A percentile compares a stretch with the other conserved stretches of the same genome.
Evolutionary conservation across 768 basidiomycete genomes (phyloP).

Genomic region (Mycena belliarum): DNA sequence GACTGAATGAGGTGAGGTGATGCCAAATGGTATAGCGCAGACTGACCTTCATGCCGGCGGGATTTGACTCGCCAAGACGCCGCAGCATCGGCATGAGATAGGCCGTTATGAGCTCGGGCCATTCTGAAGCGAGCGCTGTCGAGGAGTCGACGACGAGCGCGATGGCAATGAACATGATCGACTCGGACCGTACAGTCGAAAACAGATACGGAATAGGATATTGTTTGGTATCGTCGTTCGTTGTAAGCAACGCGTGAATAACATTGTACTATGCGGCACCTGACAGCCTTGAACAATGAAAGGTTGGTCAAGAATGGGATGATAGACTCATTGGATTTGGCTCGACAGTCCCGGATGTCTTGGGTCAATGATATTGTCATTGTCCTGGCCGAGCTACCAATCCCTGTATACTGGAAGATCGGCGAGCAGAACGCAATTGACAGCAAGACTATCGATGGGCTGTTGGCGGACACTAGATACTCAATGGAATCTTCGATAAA

Average conservation of each 20-base stretch:
- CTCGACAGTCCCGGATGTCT: background rate
- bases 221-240: too few species aligned
- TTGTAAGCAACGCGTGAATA: too few species aligned
- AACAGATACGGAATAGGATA: too few species aligned
- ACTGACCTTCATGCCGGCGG: conserved; percentile 11
- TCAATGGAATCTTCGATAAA: background rate
- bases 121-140: conserved; percentile 51
- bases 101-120: conserved; percentile 44
- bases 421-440: too few species aligned
- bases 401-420: background rate
- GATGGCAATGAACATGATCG: conserved; percentile 49
- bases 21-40: background rate
- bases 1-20: background rate
- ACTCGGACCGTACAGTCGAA: too few species aligned
- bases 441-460: too few species aligned
- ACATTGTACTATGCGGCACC: too few species aligned
- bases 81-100: conserved; percentile 56
- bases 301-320: too few species aligned
- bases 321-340: too few species aligned
- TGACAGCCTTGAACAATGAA: too few species aligned
- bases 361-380: conserved; percentile 1
- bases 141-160: conserved; percentile 67
- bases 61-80: conserved; percentile 48
- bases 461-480: too few species aligned
- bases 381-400: background rate